Percentiles rank a stretch among this genome's conserved stretches.
These are phyloP conservation scores for Phaeomoniella chlamydospora DNA, from an alignment of 2,329 filamentous ascomycete genomes.

Conservation along the genomic window DNA sequence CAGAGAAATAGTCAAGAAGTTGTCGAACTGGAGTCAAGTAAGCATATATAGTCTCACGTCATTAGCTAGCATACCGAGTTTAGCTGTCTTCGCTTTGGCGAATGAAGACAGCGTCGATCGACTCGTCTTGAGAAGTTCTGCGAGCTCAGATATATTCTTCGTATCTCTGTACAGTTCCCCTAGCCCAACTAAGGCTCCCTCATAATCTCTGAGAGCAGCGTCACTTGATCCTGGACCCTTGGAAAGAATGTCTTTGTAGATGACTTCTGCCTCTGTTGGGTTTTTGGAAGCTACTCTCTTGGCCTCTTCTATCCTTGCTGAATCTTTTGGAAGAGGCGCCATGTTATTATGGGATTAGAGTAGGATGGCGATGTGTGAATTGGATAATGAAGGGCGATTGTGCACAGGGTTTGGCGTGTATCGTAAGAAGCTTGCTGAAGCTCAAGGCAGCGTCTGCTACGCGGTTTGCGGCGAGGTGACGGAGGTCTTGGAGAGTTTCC, in stretches of 20 bases:
- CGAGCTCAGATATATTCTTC: constrained; percentile 70
- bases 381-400: no score
- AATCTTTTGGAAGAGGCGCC: constrained; percentile 35
- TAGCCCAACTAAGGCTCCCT: constrained; percentile 72
- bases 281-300: constrained; percentile 69
- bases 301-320: constrained; percentile 70
- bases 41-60: constrained; percentile 3
- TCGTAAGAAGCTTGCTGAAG: constrained; percentile 2
- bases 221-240: constrained; percentile 75
- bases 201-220: constrained; percentile 78
- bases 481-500: constrained; percentile 2
- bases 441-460: not conserved
- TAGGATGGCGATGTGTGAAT: constrained; percentile 2
- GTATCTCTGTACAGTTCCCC: constrained; percentile 81
- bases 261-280: constrained; percentile 67
- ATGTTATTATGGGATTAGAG: constrained; percentile 16
- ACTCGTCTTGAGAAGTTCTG: constrained; percentile 79
- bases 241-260: constrained; percentile 82
- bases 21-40: constrained; percentile 57
- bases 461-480: not conserved
- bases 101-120: constrained; percentile 87
- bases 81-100: constrained; percentile 96
- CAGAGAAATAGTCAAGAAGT: constrained; percentile 85
- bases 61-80: constrained; percentile 58
- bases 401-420: not conserved